Base-by-base conservation (phyloP, 2,329 filamentous ascomycete species). In the Alternaria postmessia region DNA sequence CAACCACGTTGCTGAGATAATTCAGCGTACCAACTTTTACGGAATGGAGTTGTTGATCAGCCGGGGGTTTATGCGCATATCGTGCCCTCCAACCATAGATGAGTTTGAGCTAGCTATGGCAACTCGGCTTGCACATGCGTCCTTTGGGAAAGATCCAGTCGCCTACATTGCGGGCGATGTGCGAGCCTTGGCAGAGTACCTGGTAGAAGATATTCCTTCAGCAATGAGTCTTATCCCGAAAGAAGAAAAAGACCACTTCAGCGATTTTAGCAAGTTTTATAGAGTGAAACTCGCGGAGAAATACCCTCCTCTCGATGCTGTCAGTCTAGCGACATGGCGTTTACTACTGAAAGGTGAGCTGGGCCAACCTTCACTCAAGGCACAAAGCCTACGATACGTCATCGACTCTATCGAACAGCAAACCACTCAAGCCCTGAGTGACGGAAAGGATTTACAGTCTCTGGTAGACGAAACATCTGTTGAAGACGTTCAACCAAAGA, bases 11-110 rank as follows among this genome's bases (percentile, higher is more conserved):
- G 18, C 44, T 8, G 38, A 47, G n/a, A 61, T 63, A 1, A 36
- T 57, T 4, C 51, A 47, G 39, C 44, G 52, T 11, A 61, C 57
- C n/a, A 55, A 61, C 22, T 36, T 34, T 18, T 62, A 43, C 18
- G 51, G 46, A n/a, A 28, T 49, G 6, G 38, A 51, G 16, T 16
- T 41, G 9, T 20, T 51, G 6, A 34, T 51, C 9, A 41, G 49
- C 7, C 24, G 36, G 22, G 11, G 4, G 1, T 41, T 36, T 7
- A 32, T 54, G 39, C 16, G 11, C 34, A 41, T 51, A 20, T 51
- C n/a, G 2, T 28, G 34, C 7, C 24, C 49, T 11, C 22, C n/a
- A 5, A 41, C 36, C 2, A 38, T 5, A 30, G 34, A 16, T 6
- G n/a, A 41, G 16, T 41, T 51, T 3, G 49, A 51, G 49, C 11